Conservation (phyloP, 2,329 filamentous ascomycete species). For the Verticillium isaacii region DNA sequence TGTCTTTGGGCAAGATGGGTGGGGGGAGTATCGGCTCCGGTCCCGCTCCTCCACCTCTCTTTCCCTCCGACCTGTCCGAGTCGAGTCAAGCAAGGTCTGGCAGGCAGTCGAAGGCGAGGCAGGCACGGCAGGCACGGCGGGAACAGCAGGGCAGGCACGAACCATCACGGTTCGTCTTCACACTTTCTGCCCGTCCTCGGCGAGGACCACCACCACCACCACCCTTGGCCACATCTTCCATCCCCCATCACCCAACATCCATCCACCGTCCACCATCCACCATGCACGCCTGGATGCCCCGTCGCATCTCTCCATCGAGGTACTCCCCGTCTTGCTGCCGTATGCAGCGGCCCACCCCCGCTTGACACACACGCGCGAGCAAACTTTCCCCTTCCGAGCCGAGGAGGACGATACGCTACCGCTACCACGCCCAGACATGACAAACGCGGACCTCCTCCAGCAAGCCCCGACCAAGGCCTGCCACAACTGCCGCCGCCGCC, state of each 20-base stretch:
- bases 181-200: not conserved
- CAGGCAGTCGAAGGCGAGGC: no score
- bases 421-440: not conserved
- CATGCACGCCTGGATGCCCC: slow-evolving; percentile 10
- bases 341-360: not conserved
- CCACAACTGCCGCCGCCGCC: slow-evolving; percentile 50
- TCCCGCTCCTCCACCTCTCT: not conserved
- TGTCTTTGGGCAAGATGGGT: not conserved
- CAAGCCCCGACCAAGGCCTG: slow-evolving; percentile 23
- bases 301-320: slow-evolving; percentile 8
- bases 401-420: no score
- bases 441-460: not conserved
- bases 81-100: not conserved
- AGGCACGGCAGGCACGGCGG: no score
- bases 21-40: not conserved
- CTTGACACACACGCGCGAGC: not conserved
- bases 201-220: not conserved
- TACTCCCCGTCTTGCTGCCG: slow-evolving; percentile 4
- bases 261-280: not conserved
- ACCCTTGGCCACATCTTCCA: not conserved
- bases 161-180: slow-evolving; percentile 1
- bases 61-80: not conserved
- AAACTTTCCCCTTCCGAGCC: not conserved
- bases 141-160: no score
- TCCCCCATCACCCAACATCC: not conserved